Base-by-base conservation (phyloP, 176 grass and related monocot genomes). In the Areca catechu region DNA sequence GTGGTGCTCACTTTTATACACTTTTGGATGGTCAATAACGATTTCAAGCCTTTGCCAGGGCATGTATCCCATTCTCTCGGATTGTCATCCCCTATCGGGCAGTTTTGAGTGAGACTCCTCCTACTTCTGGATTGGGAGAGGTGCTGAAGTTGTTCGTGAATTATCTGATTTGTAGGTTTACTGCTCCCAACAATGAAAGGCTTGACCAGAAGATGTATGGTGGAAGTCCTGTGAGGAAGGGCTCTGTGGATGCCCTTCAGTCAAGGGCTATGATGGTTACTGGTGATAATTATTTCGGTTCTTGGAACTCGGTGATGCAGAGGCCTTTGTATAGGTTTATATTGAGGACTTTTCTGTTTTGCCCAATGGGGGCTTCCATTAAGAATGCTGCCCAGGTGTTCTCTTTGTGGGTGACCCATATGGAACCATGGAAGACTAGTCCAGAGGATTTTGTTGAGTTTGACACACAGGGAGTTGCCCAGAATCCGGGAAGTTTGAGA, bases 1-100 rank as follows among this genome's bases (percentile, higher is more conserved):
- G 22, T 76, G 4, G 66, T 98, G 27, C 65, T 92, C 68, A 76
- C 78, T 48, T 80, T 92, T 48, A 54, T 85, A 7, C 78, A 98
- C 50, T 98, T 98, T 78, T 98, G 93, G 87, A 79, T 98, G 47
- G 72, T 98, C 0, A 87, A 89, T 20, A 79, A 89, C 25, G 93
- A 92, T 54, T 89, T 98, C 76, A 89, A 76, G 9, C 93, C 84
- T 7, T 67, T 92, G 66, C 80, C 80, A 0, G 37, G 76, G 62
- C 74, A 69, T 57, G 58, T 66, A 4, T 64, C 22, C 50, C 24
- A 16, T 21, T 70, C 80, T n/a, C 60, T 76, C 49, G 63, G 56
- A 16, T 15, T 85, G 58, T 72, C 65, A 48, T 71, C 74, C 6
- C 37, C 3, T 48, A 66, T 19, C 48, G 25, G 3, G 27, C 66